Conservation (phyloP, 2,329 filamentous ascomycete genomes). For the Ophiostoma piceae region DNA sequence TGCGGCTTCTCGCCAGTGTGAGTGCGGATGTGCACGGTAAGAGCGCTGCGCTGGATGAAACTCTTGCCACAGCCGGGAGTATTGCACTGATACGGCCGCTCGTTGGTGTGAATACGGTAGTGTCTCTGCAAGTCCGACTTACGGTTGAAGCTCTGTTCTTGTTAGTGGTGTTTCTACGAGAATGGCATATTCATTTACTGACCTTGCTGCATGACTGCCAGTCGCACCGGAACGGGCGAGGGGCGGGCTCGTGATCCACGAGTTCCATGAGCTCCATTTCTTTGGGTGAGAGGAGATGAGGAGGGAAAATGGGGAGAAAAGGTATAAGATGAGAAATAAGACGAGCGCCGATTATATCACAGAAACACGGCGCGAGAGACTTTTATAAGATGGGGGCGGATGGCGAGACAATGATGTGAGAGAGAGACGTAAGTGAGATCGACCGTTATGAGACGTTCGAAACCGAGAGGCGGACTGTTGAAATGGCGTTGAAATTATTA, state of each 20-base stretch:
- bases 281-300: constrained; percentile 25
- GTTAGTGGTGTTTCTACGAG: background rate
- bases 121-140: constrained; percentile 67
- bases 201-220: constrained; percentile 61
- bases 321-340: background rate
- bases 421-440: constrained; percentile 2
- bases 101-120: constrained; percentile 67
- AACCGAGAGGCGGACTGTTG: background rate
- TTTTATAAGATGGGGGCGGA: background rate
- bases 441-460: background rate
- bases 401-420: background rate
- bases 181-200: constrained; percentile 26
- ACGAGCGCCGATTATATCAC: background rate
- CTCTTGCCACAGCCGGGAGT: constrained; percentile 60
- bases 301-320: background rate
- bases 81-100: constrained; percentile 60
- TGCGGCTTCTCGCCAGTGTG: constrained; percentile 82
- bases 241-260: constrained; percentile 58
- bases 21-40: constrained; percentile 65
- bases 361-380: background rate
- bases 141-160: constrained; percentile 60
- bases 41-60: constrained; percentile 65
- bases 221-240: constrained; percentile 59
- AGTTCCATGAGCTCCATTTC: constrained; percentile 61
- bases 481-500: background rate